Conservation (phyloP, 768 basidiomycete genomes). For the Tulasnella sp. region DNA sequence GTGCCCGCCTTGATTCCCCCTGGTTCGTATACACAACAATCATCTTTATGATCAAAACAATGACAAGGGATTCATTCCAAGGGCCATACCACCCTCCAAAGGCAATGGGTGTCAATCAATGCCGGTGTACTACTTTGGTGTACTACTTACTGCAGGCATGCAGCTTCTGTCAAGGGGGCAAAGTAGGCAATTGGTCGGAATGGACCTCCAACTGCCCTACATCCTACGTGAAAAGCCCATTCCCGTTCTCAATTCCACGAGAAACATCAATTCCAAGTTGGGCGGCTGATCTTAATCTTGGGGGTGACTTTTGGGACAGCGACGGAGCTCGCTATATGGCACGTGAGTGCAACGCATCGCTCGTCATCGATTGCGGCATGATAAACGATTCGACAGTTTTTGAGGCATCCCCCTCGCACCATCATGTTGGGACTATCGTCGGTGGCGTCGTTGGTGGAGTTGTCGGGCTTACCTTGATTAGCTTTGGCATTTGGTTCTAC, state of each 20-base stretch:
- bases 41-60: neutral
- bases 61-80: neutral
- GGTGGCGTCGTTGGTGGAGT: slow-evolving; percentile 15
- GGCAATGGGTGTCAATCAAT: neutral
- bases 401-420: neutral
- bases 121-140: slow-evolving; percentile 11
- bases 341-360: neutral
- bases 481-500: neutral
- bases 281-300: slow-evolving; percentile 7
- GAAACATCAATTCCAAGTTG: slow-evolving; percentile 10
- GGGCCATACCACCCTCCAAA: neutral
- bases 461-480: neutral
- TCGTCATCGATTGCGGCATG: neutral
- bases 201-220: slow-evolving; percentile 5
- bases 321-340: neutral
- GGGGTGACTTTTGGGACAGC: neutral
- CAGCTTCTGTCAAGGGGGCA: slow-evolving; percentile 11
- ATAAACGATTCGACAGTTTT: neutral
- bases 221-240: neutral
- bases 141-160: slow-evolving; percentile 2
- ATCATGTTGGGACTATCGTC: slow-evolving; percentile 7
- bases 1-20: neutral
- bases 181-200: neutral
- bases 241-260: neutral
- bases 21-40: neutral